Base-by-base conservation (phyloP, 169 alveolate genomes). In the Cardiosporidium cionae region DNA sequence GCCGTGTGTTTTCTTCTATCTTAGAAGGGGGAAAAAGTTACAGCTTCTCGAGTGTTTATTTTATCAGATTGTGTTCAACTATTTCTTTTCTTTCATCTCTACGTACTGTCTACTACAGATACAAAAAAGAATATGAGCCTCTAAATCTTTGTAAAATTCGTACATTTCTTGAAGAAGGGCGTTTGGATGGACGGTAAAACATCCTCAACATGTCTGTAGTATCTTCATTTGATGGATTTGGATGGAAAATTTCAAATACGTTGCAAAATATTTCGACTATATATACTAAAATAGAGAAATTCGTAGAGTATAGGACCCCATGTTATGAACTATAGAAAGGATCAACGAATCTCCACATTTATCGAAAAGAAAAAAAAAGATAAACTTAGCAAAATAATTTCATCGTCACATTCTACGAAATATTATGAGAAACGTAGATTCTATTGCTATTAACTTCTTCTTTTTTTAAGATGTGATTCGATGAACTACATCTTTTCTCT, bases 161-260 rank as follows among this genome's bases (percentile, higher is more conserved):
- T 58, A 84, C 84, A 53, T 90, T 90, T 74, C 85, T 90, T 58
- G 95, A 90, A 62, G 72, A 79, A 22, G 94, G 94, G 1, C 78
- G 95, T 32, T 72, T 90, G 28, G 95, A 90, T 72, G 68, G 87
- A 3, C 69, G 94, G 81, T 75, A 29, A 34, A 68, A n/a, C 23
- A 16, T 32, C 71, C 23, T 6, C n/a, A 7, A 36, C 32, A n/a
- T 4, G 3, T 44, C 7, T 65, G 7, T 7, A 27, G 28, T 6
- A 3, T 3, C 2, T 70, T 3, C 74, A 3, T 32, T n/a, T 36
- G 5, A 0, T 23, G 9, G 29, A 4, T 9, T 5, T n/a, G 1
- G 1, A 2, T 4, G 3, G 9, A 33, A 58, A 44, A 7, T 27
- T 6, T 32, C 1, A 9, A 1, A 36, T 22, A 4, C 27, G 54